These are phyloP conservation scores for Yarrowia sp. DNA, from an alignment of 805 yeast species.

Conservation along the genomic window DNA sequence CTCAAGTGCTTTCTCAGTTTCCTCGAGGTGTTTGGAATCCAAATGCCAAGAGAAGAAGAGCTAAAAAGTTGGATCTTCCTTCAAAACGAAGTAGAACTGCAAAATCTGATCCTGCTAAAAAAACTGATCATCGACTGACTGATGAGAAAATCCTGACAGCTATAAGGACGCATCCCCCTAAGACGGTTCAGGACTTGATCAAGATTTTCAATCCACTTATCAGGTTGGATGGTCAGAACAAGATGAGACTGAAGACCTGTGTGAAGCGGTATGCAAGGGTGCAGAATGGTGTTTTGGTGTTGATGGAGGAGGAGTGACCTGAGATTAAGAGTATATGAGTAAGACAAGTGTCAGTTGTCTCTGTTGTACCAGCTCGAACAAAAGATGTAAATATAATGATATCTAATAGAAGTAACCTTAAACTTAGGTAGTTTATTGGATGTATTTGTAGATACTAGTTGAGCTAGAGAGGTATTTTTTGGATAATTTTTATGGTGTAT, in stretches of 20 bases:
- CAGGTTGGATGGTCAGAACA: constrained; percentile 61
- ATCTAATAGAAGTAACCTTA: too few species aligned
- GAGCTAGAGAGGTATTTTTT: too few species aligned
- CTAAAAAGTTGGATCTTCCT: too few species aligned
- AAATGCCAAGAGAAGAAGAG: constrained; percentile 40
- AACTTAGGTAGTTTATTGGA: too few species aligned
- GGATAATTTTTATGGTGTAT: too few species aligned
- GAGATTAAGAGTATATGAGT: too few species aligned
- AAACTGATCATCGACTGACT: constrained; percentile 50
- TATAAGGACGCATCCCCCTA: constrained; percentile 44
- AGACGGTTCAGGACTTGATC: constrained; percentile 63
- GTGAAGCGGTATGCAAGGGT: constrained; percentile 58
- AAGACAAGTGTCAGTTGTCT: too few species aligned
- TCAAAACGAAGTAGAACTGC: constrained; percentile 38
- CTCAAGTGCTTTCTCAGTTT: constrained; percentile 58
- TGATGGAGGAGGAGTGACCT: neutral
- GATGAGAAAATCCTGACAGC: constrained; percentile 68
- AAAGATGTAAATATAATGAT: too few species aligned
- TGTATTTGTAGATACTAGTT: too few species aligned
- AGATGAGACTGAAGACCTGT: constrained; percentile 54
- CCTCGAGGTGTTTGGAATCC: constrained; percentile 89
- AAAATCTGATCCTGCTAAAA: constrained; percentile 39
- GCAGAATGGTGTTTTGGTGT: constrained; percentile 45
- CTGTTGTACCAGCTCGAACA: too few species aligned
- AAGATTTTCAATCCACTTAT: constrained; percentile 60